These are phyloP conservation scores for Maudiozyma bulderi DNA, from an alignment of 805 yeast genomes.

Conservation along the genomic window DNA sequence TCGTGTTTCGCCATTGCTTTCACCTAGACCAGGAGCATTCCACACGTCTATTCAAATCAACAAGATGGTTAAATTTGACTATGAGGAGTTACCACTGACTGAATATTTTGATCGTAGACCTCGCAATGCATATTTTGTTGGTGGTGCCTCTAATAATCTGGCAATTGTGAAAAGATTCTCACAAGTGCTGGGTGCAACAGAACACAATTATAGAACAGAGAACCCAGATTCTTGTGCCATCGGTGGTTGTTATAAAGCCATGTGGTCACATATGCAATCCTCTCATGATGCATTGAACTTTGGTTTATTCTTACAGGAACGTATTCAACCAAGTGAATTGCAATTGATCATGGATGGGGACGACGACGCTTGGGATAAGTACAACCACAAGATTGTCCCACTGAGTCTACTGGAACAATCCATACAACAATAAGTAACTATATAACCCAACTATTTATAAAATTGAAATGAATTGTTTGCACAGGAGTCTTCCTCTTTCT, in stretches of 20 bases:
- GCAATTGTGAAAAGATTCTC: slow-evolving; percentile 64
- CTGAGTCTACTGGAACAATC: slow-evolving; percentile 24
- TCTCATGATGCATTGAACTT: slow-evolving; percentile 21
- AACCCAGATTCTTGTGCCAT: slow-evolving; percentile 85
- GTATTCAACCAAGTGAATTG: slow-evolving; percentile 38
- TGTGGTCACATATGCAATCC: slow-evolving; percentile 50
- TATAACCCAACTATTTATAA: neutral
- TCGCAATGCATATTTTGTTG: slow-evolving; percentile 67
- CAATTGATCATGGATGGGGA: slow-evolving; percentile 19
- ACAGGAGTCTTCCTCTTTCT: too few relatives aligned
- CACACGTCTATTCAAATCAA: slow-evolving; percentile 1
- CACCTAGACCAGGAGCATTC: slow-evolving; percentile 1
- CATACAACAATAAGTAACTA: neutral
- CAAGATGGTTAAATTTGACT: slow-evolving; percentile 28
- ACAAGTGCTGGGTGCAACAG: slow-evolving; percentile 48
- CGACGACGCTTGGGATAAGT: slow-evolving; percentile 23
- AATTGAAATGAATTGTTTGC: too few relatives aligned
- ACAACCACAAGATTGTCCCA: slow-evolving; percentile 24
- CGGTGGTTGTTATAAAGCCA: slow-evolving; percentile 82
- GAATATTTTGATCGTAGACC: slow-evolving; percentile 40
- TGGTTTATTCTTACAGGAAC: slow-evolving; percentile 38
- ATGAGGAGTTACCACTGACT: slow-evolving; percentile 18
- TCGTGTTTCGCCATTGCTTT: slow-evolving; percentile 67
- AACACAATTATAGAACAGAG: slow-evolving; percentile 62
- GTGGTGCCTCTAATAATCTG: slow-evolving; percentile 72